Evolutionary conservation across 108 stramenopile species (phyloP), one percentile per base, ranked within the genome.

Genomic region (Nitzschia putrida): DNA sequence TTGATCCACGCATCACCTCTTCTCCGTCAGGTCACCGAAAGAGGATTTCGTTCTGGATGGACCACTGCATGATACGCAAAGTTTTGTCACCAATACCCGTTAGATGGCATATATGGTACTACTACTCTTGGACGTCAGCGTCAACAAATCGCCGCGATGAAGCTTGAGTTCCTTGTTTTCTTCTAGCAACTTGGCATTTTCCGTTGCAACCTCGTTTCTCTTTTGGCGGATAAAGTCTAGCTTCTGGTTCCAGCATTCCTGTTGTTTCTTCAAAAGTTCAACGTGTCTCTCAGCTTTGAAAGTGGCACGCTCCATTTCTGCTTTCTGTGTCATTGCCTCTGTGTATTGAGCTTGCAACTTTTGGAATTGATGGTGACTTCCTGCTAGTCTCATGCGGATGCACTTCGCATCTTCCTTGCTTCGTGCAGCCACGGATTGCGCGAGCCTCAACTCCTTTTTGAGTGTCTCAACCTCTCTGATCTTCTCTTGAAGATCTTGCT

Each of bases 121-220:
- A n/a, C 2, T 40, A 39, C 58, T 38, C 39, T 59, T 40, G n/a
- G 58, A 59, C 2, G 58, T 3, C 29, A 59, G 39, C 11, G 20
- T 22, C 16, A 66, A 49, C 37, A 66, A 12, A 7, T 66, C 65
- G 20, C 53, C 34, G 45, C 65, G 53, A 29, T 49, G 20, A n/a
- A 20, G 8, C 18, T 66, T 66, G 7, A 66, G 52, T 7, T 66
- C 65, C 14, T 20, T 53, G 52, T 66, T 66, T 38, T 66, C 65
- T 38, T 66, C 51, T 2, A 53, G 34, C 21, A 66, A 38, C 34
- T 53, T 66, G 9, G 7, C 8, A 29, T 66, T 52, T 34, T 66
- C 37, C 8, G 0, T 2, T 2, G 58, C 38, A 25, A 29, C 58
- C 14, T 59, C 38, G 12, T 40, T n/a, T 12, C 58, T 25, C n/a